These are phyloP conservation scores for Alternaria sp. DNA, from an alignment of 2,329 filamentous ascomycete genomes.

Conservation along the genomic window DNA sequence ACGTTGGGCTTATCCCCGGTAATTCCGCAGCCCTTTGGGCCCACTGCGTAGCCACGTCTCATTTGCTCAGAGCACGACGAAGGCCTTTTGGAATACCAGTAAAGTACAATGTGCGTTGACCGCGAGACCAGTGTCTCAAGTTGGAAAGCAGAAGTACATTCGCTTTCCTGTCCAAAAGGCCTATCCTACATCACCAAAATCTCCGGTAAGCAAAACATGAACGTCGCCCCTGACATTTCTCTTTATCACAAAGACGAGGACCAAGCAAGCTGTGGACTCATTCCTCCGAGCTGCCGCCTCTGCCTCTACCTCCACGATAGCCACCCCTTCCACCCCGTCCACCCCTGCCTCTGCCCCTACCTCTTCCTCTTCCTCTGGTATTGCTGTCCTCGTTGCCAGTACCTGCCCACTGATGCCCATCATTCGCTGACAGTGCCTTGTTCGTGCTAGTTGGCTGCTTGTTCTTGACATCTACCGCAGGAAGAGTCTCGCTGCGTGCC, in stretches of 20 bases:
- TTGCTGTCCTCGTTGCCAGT: neutral
- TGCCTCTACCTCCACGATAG: neutral
- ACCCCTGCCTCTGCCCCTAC: neutral
- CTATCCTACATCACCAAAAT: neutral
- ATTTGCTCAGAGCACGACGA: neutral
- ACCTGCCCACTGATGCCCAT: conserved; percentile 5
- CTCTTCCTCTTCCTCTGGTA: neutral
- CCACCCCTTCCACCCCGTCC: neutral
- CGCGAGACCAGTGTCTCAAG: neutral
- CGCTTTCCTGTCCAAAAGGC: neutral
- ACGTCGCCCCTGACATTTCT: neutral
- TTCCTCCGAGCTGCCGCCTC: neutral
- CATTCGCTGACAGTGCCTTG: neutral
- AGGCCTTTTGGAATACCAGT: neutral
- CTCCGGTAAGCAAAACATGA: neutral
- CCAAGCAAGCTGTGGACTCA: neutral
- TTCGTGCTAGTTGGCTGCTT: neutral
- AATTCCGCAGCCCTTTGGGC: conserved; percentile 5
- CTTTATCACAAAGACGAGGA: neutral
- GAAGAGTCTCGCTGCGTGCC: neutral
- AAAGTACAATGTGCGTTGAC: neutral
- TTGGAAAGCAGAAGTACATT: neutral
- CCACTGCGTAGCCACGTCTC: neutral
- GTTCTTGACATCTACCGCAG: neutral
- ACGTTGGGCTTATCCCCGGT: conserved; percentile 14